Conservation (phyloP, 768 basidiomycete species). For the Harrya chromipes region DNA sequence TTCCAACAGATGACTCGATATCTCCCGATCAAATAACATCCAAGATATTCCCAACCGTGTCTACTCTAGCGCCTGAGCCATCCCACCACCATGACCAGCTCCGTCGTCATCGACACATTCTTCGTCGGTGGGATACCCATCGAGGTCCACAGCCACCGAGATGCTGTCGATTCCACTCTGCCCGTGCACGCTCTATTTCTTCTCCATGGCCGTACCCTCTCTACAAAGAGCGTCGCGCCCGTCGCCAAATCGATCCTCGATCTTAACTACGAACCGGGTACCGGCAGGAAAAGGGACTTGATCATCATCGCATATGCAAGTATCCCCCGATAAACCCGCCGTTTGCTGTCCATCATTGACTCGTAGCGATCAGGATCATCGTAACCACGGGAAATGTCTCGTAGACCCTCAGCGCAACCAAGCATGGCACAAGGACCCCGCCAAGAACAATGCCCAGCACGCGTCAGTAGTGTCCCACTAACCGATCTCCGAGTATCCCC, state of each 20-base stretch:
- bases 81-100: background rate
- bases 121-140: conserved; percentile 27
- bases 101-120: conserved; percentile 4
- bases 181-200: conserved; percentile 29
- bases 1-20: too few species aligned
- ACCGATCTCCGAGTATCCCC: background rate
- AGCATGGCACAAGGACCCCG: conserved; percentile 23
- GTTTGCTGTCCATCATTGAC: background rate
- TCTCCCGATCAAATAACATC: too few species aligned
- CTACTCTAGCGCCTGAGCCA: too few species aligned
- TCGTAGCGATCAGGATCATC: conserved; percentile 24
- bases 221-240: conserved; percentile 12
- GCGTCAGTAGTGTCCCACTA: conserved; percentile 20
- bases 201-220: conserved; percentile 24
- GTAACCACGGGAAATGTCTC: conserved; percentile 30
- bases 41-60: too few species aligned
- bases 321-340: background rate
- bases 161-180: conserved; percentile 10
- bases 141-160: conserved; percentile 25
- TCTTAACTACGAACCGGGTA: conserved; percentile 8
- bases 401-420: conserved; percentile 24
- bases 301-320: conserved; percentile 28
- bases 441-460: conserved; percentile 23
- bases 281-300: conserved; percentile 22
- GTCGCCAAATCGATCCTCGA: conserved; percentile 24